Percentiles rank a stretch among this genome's conserved stretches.
These are phyloP conservation scores for Bacidia rubella DNA, from an alignment of 495 filamentous ascomycete genomes.

Conservation along the genomic window DNA sequence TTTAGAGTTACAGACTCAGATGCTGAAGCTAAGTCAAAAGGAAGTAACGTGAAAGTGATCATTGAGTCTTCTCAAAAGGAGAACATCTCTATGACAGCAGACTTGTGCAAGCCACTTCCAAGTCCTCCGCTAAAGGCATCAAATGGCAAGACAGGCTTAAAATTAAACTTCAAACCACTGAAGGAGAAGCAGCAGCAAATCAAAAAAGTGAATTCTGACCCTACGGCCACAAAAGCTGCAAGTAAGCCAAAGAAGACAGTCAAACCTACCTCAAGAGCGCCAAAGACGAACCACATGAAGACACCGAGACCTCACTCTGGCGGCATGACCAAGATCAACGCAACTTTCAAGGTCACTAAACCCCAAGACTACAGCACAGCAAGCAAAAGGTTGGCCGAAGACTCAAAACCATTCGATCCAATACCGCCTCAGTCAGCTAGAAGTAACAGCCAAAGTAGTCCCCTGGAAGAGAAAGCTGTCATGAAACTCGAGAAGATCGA, in stretches of 20 bases:
- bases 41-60: slow-evolving; percentile 27
- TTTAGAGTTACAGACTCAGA: slow-evolving; percentile 31
- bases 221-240: slow-evolving; percentile 5
- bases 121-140: slow-evolving; percentile 27
- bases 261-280: slow-evolving; percentile 7
- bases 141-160: slow-evolving; percentile 34
- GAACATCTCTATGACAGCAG: slow-evolving; percentile 18
- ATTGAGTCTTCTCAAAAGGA: slow-evolving; percentile 29
- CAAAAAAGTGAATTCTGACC: neutral
- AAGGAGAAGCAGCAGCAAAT: slow-evolving; percentile 17
- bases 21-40: slow-evolving; percentile 26
- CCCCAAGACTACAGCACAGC: neutral
- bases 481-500: slow-evolving; percentile 18
- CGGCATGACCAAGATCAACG: slow-evolving; percentile 25
- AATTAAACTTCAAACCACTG: slow-evolving; percentile 14
- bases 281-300: slow-evolving; percentile 15
- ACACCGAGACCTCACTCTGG: slow-evolving; percentile 8
- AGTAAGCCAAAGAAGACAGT: slow-evolving; percentile 16
- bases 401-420: slow-evolving; percentile 27
- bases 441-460: slow-evolving; percentile 27
- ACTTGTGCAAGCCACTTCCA: slow-evolving; percentile 52
- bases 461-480: slow-evolving; percentile 2
- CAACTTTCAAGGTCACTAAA: slow-evolving; percentile 31
- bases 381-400: slow-evolving; percentile 7
- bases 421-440: slow-evolving; percentile 29